Evolutionary conservation across 306 rosid genomes (phyloP).

Genomic region (Sindora glabra): DNA sequence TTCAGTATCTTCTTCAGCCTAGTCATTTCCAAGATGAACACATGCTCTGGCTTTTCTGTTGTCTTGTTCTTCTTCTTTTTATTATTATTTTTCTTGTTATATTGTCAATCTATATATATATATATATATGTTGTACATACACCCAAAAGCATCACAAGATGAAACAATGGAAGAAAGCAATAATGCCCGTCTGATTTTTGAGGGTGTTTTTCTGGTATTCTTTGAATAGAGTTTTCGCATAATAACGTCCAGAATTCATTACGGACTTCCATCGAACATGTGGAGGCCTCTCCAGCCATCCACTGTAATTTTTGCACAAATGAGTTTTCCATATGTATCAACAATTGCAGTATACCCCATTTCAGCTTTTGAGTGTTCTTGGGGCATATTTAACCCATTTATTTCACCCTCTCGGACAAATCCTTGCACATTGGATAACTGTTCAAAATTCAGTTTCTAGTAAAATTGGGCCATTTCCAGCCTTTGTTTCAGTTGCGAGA

Average conservation of each 20-base stretch:
- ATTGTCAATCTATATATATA: background rate
- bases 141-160: constrained; percentile 4
- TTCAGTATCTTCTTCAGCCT: constrained; percentile 39
- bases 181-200: background rate
- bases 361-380: too few species aligned
- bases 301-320: background rate
- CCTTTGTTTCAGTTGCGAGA: too few species aligned
- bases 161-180: background rate
- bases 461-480: too few species aligned
- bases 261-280: constrained; percentile 30
- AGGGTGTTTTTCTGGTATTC: background rate
- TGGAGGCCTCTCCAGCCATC: background rate
- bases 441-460: too few species aligned
- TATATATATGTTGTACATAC: constrained; percentile 26
- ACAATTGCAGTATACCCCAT: too few species aligned
- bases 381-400: too few species aligned
- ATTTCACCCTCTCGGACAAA: too few species aligned
- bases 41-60: background rate
- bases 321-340: background rate
- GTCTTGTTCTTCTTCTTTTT: background rate
- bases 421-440: too few species aligned
- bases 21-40: constrained; percentile 9
- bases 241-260: background rate
- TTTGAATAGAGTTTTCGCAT: background rate
- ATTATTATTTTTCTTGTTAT: too few species aligned